Base-by-base conservation (phyloP, 2,329 filamentous ascomycete species). In the Fusarium sp. region DNA sequence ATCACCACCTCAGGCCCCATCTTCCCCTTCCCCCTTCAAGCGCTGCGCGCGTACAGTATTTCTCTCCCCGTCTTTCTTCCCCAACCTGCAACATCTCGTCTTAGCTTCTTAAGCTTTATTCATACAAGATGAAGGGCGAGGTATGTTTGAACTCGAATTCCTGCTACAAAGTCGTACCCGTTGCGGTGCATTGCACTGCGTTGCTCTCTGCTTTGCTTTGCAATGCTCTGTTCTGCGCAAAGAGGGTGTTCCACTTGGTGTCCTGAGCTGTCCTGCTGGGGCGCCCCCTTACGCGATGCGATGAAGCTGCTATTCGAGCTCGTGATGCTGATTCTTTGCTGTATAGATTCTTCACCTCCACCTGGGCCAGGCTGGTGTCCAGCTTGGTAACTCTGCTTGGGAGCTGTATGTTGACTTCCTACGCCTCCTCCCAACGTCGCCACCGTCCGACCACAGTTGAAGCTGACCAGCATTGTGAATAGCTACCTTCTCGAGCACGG, bases 361-460 rank as follows among this genome's bases (percentile, higher is more conserved):
- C 78, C 79, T 89, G 75, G 87, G 87, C 79, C 87, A 92, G 84
- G 89, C 90, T 82, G 90, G 89, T 82, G 87, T 85, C 77, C 89
- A 92, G 87, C 88, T 92, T 69, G 90, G 89, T 77, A 91, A 91
- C 84, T 90, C 88, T 78, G 89, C 90, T 74, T 92, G 89, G 89
- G 89, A 92, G 82, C 88, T 92, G 89, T 92, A 86, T 77, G 89
- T 83, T 68, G 56, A 71, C 76, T 74, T 75, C 53, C 73, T 67
- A 68, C 59, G 56, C 55, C 33, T 24, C 55, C 53, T 24, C 55
- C 53, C 47, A 48, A 41, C 43, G 35, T 51, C 26, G 20, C 44
- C 60, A 45, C 58, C 33, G 33, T 53, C 40, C 33, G 33, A 30
- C 40, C 44, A 30, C 43, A 17, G 15, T 53, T 37, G n/a, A 56